A percentile compares a stretch with the other conserved stretches of the same genome.
phyloP scores from a whole-genome alignment of 75 land plant species.

The Cupressus sempervirens region DNA sequence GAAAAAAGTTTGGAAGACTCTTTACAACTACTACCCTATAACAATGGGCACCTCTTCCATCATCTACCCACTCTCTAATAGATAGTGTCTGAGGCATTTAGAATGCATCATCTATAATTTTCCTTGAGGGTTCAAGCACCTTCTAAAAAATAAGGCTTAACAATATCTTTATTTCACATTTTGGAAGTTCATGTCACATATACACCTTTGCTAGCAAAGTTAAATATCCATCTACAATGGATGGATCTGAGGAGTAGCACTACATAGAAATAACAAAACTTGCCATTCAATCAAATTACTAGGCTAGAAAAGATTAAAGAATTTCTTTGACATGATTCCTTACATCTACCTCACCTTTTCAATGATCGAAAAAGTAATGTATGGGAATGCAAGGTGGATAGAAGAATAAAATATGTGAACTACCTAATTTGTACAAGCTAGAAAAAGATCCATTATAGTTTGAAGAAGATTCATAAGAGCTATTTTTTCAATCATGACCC shows the following conservation, averaged over 20 bases:
- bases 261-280: constrained; percentile 20
- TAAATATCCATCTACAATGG: constrained; percentile 97
- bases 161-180: constrained; percentile 90
- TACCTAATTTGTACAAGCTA: constrained; percentile 98
- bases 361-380: neutral
- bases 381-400: neutral
- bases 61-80: no score
- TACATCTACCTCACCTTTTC: neutral
- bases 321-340: neutral
- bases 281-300: neutral
- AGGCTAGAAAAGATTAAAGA: no score
- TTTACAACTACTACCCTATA: no score
- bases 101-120: constrained; percentile 97
- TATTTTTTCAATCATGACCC: constrained; percentile 78
- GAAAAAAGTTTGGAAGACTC: no score
- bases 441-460: constrained; percentile 92
- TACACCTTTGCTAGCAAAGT: constrained; percentile 98
- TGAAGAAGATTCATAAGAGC: constrained; percentile 96
- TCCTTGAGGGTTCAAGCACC: constrained; percentile 89
- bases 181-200: constrained; percentile 96
- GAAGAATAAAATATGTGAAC: neutral
- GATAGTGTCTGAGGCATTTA: constrained; percentile 96
- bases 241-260: constrained; percentile 93
- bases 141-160: constrained; percentile 96
- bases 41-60: no score